Base-by-base conservation (phyloP, 495 filamentous ascomycete species). In the Hypoxylon perforatum region DNA sequence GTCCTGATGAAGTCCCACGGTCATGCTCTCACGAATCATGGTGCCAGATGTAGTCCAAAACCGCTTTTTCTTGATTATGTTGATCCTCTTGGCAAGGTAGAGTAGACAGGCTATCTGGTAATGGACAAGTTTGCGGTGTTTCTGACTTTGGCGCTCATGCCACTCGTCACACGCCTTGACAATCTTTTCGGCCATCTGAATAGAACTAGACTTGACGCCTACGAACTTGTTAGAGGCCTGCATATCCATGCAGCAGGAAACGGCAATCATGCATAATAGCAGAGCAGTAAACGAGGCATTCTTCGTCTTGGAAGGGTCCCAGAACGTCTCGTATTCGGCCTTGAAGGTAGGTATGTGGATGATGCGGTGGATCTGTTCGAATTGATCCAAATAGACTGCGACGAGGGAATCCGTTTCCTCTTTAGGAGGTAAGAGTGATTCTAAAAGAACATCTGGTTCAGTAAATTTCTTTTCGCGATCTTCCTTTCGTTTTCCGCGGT, bases 201-300 rank as follows among this genome's bases (percentile, higher is more conserved):
- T 61, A 5, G 66, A 66, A 36, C 72, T 73, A 14, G 72, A 75
- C 30, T 75, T 75, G 4, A 75, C 56, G 19, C 72, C 72, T n/a
- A 75, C 67, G 23, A 70, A 75, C 35, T 70, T 72, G 51, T 60
- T 66, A 6, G 72, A 73, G 14, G 63, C 51, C 47, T 75, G 73
- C 65, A 86, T 80, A 90, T 95, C 91, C 86, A 96, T 15, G 84
- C 90, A 46, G 92, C 72, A 73, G 14, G 74, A 73, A 8, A 76
- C 72, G 3, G 75, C 61, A 10, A 76, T 68, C 61, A 77, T 77
- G 22, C 68, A 63, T 4, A 77, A 44, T 0, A 84, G 47, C 12
- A 84, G 74, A 1, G 76, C 81, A 4, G 81, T 83, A 52, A 82
- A 82, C n/a, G 81, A 72, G 28, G 79, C 80, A 15, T 51, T 77